Base-by-base conservation (phyloP, 805 yeast genomes). In the Soucietia sequanensis region DNA sequence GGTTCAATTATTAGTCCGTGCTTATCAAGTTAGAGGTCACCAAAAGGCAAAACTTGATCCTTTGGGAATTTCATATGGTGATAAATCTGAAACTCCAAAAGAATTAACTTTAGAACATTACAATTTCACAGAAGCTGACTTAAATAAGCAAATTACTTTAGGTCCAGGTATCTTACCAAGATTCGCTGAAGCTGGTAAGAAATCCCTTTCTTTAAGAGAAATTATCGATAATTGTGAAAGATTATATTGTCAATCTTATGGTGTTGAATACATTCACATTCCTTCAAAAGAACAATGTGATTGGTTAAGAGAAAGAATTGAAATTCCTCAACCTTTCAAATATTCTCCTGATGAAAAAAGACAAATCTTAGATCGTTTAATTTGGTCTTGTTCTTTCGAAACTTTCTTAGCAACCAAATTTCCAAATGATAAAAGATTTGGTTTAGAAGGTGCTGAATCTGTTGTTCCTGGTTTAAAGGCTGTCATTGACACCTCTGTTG, bases 11-110 rank as follows among this genome's bases (percentile, higher is more conserved):
- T 75, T 93, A 52, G 97, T 95, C 44, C 85, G 99, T 65, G 99
- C 99, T 20, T 93, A 90, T 69, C 99, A 93, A 72, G 99, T 93
- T 34, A 81, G 98, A 66, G 99, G 99, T 48, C 99, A 93, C 65
- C 84, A 82, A 63, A 87, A 86, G 70, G 97, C 98, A 30, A 83
- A 81, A 52, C 82, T 89, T 43, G 99, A 93, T 65, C 99, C 99
- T n/a, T 72, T 93, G 56, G 91, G 84, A 23, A 84, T 91, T 55
- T 79, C 90, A 13, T 86, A 81, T 57, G 97, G 93, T 50, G 85
- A 79, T 54, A 78, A 77, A 53, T 60, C 66, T 34, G 68, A 73
- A 12, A 44, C 75, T 29, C 97, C 99, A 44, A 80, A 75, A 56
- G 99, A 93, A 68, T 75, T 93, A 58, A 87, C 96, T 31, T 70